A percentile compares a stretch with the other conserved stretches of the same genome.
These are phyloP conservation scores for Lentithecium fluviatile DNA, from an alignment of 495 filamentous ascomycete genomes.

Conservation along the genomic window DNA sequence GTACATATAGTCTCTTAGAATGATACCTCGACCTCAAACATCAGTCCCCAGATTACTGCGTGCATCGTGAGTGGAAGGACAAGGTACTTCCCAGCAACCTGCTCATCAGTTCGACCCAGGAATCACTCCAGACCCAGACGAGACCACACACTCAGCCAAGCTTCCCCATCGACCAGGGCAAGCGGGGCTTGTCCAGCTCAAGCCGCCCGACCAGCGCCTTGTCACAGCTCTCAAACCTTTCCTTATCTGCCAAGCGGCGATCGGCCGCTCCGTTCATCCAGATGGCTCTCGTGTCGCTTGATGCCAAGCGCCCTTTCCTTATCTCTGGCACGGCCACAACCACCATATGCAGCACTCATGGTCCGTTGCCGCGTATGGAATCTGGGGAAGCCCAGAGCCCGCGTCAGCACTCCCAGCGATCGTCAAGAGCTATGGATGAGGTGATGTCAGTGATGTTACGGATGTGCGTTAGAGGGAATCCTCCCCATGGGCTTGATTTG, in stretches of 20 bases:
- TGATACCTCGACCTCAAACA: conserved; percentile 4
- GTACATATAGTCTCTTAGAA: conserved; percentile 7
- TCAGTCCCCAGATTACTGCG: background rate
- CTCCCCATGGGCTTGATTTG: too few relatives aligned
- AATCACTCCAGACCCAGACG: background rate
- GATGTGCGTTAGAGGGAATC: too few relatives aligned
- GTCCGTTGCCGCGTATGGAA: background rate
- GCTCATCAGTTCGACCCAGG: background rate
- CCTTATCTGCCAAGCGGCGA: conserved; percentile 18
- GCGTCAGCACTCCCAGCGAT: too few relatives aligned
- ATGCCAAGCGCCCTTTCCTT: conserved; percentile 2
- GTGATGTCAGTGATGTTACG: too few relatives aligned
- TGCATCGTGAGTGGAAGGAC: too few relatives aligned
- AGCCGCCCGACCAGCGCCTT: background rate
- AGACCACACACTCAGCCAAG: background rate
- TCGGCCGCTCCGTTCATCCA: background rate
- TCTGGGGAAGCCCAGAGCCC: background rate
- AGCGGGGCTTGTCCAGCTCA: conserved; percentile 2
- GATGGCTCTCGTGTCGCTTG: background rate
- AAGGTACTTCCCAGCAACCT: background rate
- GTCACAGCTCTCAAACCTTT: conserved; percentile 1
- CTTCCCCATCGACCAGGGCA: background rate
- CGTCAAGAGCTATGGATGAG: background rate
- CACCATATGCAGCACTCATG: background rate
- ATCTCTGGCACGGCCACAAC: conserved; percentile 6